Evolutionary conservation across 805 yeast genomes (phyloP), one percentile per base, ranked within the genome.

Genomic region (Metschnikowia shivogae): DNA sequence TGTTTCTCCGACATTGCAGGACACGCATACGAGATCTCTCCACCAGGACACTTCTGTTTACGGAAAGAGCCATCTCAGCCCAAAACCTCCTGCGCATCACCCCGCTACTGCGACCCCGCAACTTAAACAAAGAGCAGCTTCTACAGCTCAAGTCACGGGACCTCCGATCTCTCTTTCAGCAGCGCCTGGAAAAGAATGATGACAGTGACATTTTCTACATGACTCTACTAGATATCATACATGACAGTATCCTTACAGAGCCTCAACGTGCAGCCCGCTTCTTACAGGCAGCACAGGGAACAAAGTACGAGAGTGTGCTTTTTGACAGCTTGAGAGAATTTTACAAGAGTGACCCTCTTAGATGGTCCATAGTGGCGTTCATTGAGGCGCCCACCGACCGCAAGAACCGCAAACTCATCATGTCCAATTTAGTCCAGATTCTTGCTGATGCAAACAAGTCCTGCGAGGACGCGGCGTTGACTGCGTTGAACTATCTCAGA

Each of bases 121-220:
- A 53, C 12, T 59, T 66, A 61, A 32, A 53, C 12, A 60, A 61
- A 35, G 53, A 51, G 1, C 62, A 67, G 36, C 43, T 70, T 1
- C 29, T 58, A n/a, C 28, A 30, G 2, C 58, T 71, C 27, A 46
- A 49, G 6, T 45, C 43, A 7, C 14, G 43, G 5, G 65, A 65
- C 28, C 62, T 63, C 36, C 19, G 34, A 8, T 63, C 66, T 43
- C 53, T 70, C n/a, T 45, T 58, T 3, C 42, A 47, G 5, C 48
- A 65, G 14, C 67, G 68, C 1, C 57, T 57, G 48, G 53, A 49
- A 9, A 11, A 48, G 1, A 31, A 53, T 3, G 51, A 57, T 17
- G 70, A 68, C 35, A 57, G 60, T 9, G 61, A 63, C 38, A 44
- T 45, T 6, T 61, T 68, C 36, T 66, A 70, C 45, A 45, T 51